Percentiles rank a stretch among this genome's conserved stretches.
Evolutionary conservation across 371 early-diverging fungal genomes (phyloP).

Genomic region (Hamiltosporidium tvaerminnensis): DNA sequence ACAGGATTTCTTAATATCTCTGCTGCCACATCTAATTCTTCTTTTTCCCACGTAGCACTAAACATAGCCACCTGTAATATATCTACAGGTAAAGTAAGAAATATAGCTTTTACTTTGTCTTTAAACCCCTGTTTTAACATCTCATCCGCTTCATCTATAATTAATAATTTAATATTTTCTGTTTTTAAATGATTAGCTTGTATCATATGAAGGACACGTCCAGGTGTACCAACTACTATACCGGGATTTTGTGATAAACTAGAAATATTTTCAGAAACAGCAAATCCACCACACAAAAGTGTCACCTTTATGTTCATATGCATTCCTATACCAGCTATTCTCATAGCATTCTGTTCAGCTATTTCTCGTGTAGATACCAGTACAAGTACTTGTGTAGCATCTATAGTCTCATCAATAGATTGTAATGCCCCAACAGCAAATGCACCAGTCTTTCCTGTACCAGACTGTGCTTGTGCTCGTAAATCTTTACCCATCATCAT

Average conservation of each 20-base stretch:
- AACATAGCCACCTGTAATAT: conserved; percentile 87
- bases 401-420: conserved; percentile 62
- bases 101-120: conserved; percentile 91
- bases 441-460: conserved; percentile 99
- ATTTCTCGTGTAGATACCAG: conserved; percentile 95
- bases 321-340: conserved; percentile 69
- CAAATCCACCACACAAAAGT: conserved; percentile 88
- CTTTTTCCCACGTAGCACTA: conserved; percentile 83
- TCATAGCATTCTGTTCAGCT: conserved; percentile 81
- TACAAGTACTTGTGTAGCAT: conserved; percentile 82
- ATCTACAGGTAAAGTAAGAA: conserved; percentile 66
- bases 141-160: conserved; percentile 98
- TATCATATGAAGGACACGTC: conserved; percentile 95
- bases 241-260: conserved; percentile 66
- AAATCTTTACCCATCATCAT: conserved; percentile 78
- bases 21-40: conserved; percentile 81
- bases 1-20: conserved; percentile 92
- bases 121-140: conserved; percentile 88
- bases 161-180: conserved; percentile 74
- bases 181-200: conserved; percentile 67
- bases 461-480: conserved; percentile 96
- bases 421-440: conserved; percentile 90
- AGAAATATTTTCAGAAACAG: conserved; percentile 69
- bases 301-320: conserved; percentile 81
- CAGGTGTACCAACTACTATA: conserved; percentile 94